Conservation (phyloP, 2,329 filamentous ascomycete species). For the Botryotinia narcissicola region DNA sequence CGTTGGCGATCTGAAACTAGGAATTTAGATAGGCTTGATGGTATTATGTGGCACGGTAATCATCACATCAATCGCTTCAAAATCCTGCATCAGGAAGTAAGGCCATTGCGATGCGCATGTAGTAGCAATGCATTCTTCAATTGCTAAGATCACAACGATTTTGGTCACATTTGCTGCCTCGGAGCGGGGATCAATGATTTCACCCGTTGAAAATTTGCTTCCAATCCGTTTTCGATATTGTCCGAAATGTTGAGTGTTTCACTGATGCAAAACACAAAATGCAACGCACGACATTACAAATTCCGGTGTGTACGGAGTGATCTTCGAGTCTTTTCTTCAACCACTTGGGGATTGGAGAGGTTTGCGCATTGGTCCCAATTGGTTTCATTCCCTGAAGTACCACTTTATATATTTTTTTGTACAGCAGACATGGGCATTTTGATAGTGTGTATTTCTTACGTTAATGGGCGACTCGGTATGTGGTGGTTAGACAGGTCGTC, state of each 20-base stretch:
- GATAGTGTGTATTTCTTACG: background rate
- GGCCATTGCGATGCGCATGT: background rate
- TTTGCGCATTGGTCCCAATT: background rate
- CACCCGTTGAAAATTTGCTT: background rate
- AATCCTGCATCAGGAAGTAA: background rate
- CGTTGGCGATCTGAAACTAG: background rate
- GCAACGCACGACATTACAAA: background rate
- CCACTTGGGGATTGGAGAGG: background rate
- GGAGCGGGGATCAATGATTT: background rate
- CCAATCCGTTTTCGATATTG: background rate
- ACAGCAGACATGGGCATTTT: background rate
- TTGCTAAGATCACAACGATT: background rate
- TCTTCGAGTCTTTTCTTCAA: background rate
- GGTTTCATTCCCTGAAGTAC: background rate
- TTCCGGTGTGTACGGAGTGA: too few relatives aligned
- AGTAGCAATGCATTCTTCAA: slow-evolving; percentile 7
- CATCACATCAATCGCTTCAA: background rate
- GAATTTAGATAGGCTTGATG: background rate
- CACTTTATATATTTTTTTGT: background rate
- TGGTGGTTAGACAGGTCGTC: background rate
- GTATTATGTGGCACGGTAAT: background rate
- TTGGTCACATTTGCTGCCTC: background rate
- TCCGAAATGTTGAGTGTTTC: background rate
- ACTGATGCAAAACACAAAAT: background rate
- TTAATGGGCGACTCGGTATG: background rate